These are phyloP conservation scores for Croton laevigatus DNA, from an alignment of 441 rosid genomes.

Conservation along the genomic window DNA sequence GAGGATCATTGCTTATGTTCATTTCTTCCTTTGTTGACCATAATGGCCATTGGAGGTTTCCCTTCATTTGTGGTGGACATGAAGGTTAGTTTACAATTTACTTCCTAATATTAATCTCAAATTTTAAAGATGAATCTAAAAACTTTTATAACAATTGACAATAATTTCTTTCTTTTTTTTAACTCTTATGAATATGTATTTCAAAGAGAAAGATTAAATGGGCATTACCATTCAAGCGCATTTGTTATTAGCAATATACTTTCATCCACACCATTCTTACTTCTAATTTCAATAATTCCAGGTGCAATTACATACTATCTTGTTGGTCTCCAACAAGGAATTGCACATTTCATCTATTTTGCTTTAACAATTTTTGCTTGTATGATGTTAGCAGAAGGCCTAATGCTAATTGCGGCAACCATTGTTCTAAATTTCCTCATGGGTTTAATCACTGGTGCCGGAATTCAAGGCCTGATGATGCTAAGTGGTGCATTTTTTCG, in stretches of 20 bases:
- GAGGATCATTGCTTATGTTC: slow-evolving; percentile 48
- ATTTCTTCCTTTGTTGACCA: slow-evolving; percentile 44
- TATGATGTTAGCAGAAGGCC: slow-evolving; percentile 46
- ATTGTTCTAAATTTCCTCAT: slow-evolving; percentile 42
- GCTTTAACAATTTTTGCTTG: slow-evolving; percentile 27
- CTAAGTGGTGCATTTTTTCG: slow-evolving; percentile 41
- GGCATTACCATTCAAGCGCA: too few species aligned
- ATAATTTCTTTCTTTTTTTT: neutral
- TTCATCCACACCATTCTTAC: slow-evolving; percentile 38
- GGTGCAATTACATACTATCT: slow-evolving; percentile 44
- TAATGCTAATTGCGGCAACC: slow-evolving; percentile 49
- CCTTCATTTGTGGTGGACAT: slow-evolving; percentile 53
- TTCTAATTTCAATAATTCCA: slow-evolving; percentile 39
- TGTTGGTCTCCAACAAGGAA: slow-evolving; percentile 37
- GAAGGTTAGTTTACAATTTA: slow-evolving; percentile 27
- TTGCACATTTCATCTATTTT: slow-evolving; percentile 35
- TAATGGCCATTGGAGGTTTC: slow-evolving; percentile 55
- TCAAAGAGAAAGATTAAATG: slow-evolving; percentile 48
- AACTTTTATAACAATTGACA: neutral
- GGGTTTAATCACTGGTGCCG: slow-evolving; percentile 45
- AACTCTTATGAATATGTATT: too few species aligned
- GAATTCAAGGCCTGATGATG: slow-evolving; percentile 48
- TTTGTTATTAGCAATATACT: slow-evolving; percentile 40
- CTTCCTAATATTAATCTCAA: neutral
- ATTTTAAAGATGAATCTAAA: neutral